Evolutionary conservation across 495 filamentous ascomycete genomes (phyloP).

Genomic region (Xylaria bambusicola): DNA sequence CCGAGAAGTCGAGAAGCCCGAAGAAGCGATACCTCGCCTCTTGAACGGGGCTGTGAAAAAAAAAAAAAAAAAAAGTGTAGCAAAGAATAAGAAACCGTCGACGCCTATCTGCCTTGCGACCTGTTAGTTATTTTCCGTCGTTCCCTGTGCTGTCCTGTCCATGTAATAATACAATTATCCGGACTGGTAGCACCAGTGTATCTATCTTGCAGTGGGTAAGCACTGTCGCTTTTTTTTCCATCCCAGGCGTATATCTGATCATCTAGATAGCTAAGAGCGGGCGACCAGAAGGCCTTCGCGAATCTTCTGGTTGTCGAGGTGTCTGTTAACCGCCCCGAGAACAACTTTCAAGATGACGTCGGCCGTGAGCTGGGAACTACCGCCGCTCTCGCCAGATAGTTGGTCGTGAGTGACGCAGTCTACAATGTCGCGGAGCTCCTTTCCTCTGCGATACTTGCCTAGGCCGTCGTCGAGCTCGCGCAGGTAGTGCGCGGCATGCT

Average conservation of each 20-base stretch:
- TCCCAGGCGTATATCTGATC: too few species aligned
- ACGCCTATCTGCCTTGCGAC: neutral
- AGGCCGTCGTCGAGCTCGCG: slow-evolving; percentile 77
- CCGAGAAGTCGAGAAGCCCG: neutral
- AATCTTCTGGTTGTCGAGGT: slow-evolving; percentile 50
- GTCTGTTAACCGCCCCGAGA: slow-evolving; percentile 69
- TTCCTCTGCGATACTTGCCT: slow-evolving; percentile 38
- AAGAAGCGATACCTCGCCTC: neutral
- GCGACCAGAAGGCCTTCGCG: slow-evolving; percentile 8
- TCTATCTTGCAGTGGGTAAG: too few species aligned
- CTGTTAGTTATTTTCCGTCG: too few species aligned
- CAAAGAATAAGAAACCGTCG: neutral
- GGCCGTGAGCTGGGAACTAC: slow-evolving; percentile 39
- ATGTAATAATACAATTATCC: neutral
- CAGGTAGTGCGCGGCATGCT: slow-evolving; percentile 62
- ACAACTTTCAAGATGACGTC: slow-evolving; percentile 84
- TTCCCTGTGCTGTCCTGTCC: too few species aligned
- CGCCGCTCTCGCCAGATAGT: slow-evolving; percentile 33
- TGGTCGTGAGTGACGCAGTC: slow-evolving; percentile 82
- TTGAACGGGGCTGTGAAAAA: neutral
- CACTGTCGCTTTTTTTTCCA: too few species aligned
- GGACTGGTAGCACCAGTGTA: neutral
- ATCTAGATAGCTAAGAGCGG: neutral
- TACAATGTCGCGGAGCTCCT: slow-evolving; percentile 80
- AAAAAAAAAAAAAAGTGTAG: neutral